Evolutionary conservation across 2,329 filamentous ascomycete species (phyloP), one percentile per base, ranked within the genome.

Genomic region (Tolypocladium guangdongense): DNA sequence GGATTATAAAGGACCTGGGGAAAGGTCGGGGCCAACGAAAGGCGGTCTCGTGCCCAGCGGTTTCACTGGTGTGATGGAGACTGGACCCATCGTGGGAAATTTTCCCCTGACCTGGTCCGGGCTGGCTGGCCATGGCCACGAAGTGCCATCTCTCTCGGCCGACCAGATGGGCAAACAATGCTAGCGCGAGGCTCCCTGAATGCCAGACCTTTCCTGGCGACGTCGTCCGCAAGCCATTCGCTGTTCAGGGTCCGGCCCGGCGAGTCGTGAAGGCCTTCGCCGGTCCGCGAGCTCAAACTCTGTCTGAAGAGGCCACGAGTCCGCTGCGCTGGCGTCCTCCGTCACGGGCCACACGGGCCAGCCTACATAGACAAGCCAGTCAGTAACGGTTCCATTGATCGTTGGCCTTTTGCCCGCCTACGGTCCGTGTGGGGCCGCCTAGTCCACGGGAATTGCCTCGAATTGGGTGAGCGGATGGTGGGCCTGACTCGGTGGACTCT

Each of bases 101-200:
- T 54, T 55, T 52, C 56, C 57, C 57, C 53, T 57, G 56, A 54
- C 50, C 41, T 56, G 52, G 46, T 51, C 50, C 49, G 49, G 49
- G 43, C 37, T 20, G 36, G 5, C 16, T 27, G 39, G 39, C 41
- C 4, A 45, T 7, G 41, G 11, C 41, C 24, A 46, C 32, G 43
- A n/a, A n/a, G n/a, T n/a, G n/a, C 18, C 4, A 24, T 30, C 18
- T 32, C 27, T 8, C 43, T 11, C 10, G 12, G 14, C 12, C 41
- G 12, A 22, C 11, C 41, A 30, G 41, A 18, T 20, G 43, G 24
- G 10, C 43, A 12, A 32, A 30, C 22, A 37, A 14, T 37, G 37
- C 27, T 55, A 56, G 55, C 30, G 50, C 48, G 50, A 55, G 55
- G 55, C 52, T 53, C 47, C 47, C 39, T 22, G 35, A 30, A 20